Conservation (phyloP, 352 stramenopile species). For the Phytophthora pini region DNA sequence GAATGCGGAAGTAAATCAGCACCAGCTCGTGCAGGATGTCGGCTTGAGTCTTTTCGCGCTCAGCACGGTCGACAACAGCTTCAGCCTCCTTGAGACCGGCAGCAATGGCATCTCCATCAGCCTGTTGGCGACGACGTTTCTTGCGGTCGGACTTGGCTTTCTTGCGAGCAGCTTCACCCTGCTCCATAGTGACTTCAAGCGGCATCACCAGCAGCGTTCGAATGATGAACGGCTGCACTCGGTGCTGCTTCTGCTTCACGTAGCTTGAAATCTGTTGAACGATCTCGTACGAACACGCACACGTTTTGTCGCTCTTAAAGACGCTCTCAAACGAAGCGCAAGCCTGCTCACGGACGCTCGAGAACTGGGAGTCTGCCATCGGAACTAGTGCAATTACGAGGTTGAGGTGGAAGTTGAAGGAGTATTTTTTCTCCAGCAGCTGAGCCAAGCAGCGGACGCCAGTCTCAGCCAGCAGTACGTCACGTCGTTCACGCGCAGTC, state of each 20-base stretch:
- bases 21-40: constrained; percentile 96
- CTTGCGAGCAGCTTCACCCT: constrained; percentile 79
- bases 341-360: constrained; percentile 54
- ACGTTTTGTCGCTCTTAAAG: constrained; percentile 81
- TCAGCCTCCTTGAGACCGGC: constrained; percentile 95
- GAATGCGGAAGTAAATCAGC: constrained; percentile 97
- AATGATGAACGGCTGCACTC: constrained; percentile 80
- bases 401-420: constrained; percentile 90
- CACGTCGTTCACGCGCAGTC: constrained; percentile 43
- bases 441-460: constrained; percentile 77
- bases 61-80: constrained; percentile 92
- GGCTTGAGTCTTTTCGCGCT: constrained; percentile 94
- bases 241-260: constrained; percentile 86
- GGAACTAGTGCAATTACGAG: constrained; percentile 84
- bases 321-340: constrained; percentile 77
- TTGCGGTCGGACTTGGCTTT: constrained; percentile 86
- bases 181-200: constrained; percentile 88
- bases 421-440: constrained; percentile 83
- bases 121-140: constrained; percentile 80
- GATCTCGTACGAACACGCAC: constrained; percentile 67
- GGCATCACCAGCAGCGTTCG: constrained; percentile 80
- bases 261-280: constrained; percentile 87
- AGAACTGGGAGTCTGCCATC: constrained; percentile 74
- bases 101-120: constrained; percentile 87
- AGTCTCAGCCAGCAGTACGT: constrained; percentile 72